Evolutionary conservation across 805 yeast genomes (phyloP), one percentile per base, ranked within the genome.

Genomic region (Candida sithepensis): DNA sequence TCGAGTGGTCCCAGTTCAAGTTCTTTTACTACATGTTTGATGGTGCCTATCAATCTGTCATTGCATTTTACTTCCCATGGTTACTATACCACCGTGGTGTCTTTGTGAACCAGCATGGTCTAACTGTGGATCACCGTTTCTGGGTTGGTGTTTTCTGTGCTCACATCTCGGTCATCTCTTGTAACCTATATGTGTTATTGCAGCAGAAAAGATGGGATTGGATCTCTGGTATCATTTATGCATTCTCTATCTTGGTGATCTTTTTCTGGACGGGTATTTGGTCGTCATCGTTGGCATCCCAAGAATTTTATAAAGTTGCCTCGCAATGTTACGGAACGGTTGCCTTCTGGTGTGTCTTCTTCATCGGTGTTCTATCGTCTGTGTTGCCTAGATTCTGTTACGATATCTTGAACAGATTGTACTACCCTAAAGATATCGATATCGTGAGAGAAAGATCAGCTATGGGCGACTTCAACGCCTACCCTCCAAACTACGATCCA

Each of bases 221-320:
- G 83, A 60, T 87, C 21, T 72, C 86, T 18, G 44, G 75, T 23
- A 59, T 81, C 21, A 74, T 84, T 50, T 68, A 71, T 47, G 67
- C 74, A 1, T 59, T 88, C 41, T 82, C 89, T 13, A 72, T 74
- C 45, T 61, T 83, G 51, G 54, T 85, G 39, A 72, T 85, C 16
- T 84, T 75, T 56, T 77, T 81, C 60, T 87, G 95, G 95, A 79
- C 88, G 3, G 91, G 92, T n/a, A 78, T 82, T 20, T 87, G 91
- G 84, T 77, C 89, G 26, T 66, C 80, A 3, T 64, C 75, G 7
- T 23, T 40, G 2, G 65, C 69, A 47, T 74, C 87, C 8, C 40
- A 44, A n/a, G 86, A 81, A 57, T 83, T 82, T 56, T 87, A 79
- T 65, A 72, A 75, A 49, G 79, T 85, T 21, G 94, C 86, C 2